Evolutionary conservation across 2,329 filamentous ascomycete species (phyloP).

Genomic region (Pseudogymnoascus sp.): DNA sequence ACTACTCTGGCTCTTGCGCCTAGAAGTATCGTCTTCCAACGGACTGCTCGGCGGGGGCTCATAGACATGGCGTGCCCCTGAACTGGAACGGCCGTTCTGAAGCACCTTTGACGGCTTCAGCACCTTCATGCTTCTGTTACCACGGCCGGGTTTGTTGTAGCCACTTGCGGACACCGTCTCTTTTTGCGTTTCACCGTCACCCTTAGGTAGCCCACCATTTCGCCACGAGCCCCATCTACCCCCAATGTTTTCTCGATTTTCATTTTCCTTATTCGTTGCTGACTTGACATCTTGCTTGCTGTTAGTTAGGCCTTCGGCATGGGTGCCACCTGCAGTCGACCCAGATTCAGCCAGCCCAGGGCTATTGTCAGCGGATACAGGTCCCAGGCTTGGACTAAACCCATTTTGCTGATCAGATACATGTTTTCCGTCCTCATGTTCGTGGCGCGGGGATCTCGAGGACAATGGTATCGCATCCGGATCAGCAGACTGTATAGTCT

Average conservation of each 20-base stretch:
- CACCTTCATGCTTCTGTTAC: constrained; percentile 76
- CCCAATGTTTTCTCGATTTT: constrained; percentile 40
- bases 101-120: constrained; percentile 59
- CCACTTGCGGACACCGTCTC: constrained; percentile 35
- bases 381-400: not conserved
- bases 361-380: not conserved
- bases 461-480: not conserved
- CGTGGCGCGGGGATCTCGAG: not conserved
- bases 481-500: not conserved
- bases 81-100: constrained; percentile 28
- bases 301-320: constrained; percentile 14
- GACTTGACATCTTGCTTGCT: not conserved
- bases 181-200: constrained; percentile 18
- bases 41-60: constrained; percentile 40
- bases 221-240: constrained; percentile 69
- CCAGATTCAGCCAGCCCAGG: not conserved
- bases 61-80: constrained; percentile 39
- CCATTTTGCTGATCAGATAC: not conserved
- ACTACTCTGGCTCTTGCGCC: constrained; percentile 46
- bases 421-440: not conserved
- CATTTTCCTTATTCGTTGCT: not conserved
- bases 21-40: constrained; percentile 38
- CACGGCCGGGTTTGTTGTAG: constrained; percentile 62
- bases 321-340: not conserved
- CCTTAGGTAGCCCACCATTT: constrained; percentile 34